A percentile compares a stretch with the other conserved stretches of the same genome.
Conservation (phyloP, 2,329 filamentous ascomycete species). For the Metarhizium rileyi region DNA sequence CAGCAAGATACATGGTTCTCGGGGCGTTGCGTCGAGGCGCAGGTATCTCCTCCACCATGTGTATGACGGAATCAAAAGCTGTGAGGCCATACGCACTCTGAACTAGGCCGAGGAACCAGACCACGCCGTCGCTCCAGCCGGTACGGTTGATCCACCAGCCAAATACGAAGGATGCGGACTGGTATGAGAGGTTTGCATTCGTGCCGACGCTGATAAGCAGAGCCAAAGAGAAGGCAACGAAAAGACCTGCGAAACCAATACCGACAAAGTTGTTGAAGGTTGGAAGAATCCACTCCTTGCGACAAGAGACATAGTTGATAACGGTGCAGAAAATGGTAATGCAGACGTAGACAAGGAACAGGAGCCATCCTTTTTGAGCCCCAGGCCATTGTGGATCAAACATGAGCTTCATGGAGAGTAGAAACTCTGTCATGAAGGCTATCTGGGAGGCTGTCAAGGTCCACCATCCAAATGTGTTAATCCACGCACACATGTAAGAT, state of each 20-base stretch:
- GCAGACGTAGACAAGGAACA: constrained; percentile 45
- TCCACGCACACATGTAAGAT: constrained; percentile 50
- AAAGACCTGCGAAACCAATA: constrained; percentile 40
- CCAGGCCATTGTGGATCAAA: constrained; percentile 39
- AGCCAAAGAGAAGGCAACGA: constrained; percentile 40
- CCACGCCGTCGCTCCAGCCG: constrained; percentile 44
- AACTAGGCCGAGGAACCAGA: constrained; percentile 48
- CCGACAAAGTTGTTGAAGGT: constrained; percentile 48
- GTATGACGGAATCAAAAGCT: constrained; percentile 49
- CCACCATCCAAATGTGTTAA: constrained; percentile 52
- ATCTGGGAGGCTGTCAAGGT: constrained; percentile 44
- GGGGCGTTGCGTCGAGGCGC: constrained; percentile 40
- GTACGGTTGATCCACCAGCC: constrained; percentile 34
- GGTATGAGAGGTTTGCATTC: constrained; percentile 32
- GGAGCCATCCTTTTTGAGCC: constrained; percentile 37
- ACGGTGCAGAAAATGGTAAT: constrained; percentile 36
- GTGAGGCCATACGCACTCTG: constrained; percentile 46
- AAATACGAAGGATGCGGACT: constrained; percentile 42
- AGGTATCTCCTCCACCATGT: constrained; percentile 49
- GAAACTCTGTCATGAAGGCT: constrained; percentile 48
- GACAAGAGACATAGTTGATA: constrained; percentile 42
- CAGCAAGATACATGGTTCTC: constrained; percentile 41
- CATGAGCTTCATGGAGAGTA: constrained; percentile 46
- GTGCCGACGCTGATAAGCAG: constrained; percentile 42
- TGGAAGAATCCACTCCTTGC: constrained; percentile 28